Evolutionary conservation across 2,329 filamentous ascomycete genomes (phyloP), one percentile per base, ranked within the genome.

Genomic region (Sporothrix dimorphospora): DNA sequence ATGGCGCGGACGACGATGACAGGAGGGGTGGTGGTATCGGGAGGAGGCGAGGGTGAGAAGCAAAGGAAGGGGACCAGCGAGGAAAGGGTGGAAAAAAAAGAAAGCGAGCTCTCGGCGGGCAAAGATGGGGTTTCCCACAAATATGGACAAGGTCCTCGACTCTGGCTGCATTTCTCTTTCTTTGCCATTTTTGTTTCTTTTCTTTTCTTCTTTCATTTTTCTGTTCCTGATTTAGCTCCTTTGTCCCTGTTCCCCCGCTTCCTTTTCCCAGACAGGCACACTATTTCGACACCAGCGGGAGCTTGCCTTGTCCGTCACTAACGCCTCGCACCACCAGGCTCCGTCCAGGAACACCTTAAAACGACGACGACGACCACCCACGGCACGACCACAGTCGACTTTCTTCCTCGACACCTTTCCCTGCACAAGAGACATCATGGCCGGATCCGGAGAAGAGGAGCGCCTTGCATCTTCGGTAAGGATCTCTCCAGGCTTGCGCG

Each of bases 401-500:
- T 57, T 65, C 42, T 38, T 40, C 49, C 27, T 24, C 16, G 3
- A 27, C 24, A 6, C 24, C 34, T 8, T 12, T 27, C n/a, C 21
- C 27, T 21, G 16, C 59, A 57, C 53, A 21, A 14, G 9, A n/a
- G 49, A 19, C 61, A 72, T 11, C 61, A 73, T 73, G 72, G 61
- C 69, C 27, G 55, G 34, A 47, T 21, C 63, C 53, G 63, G 45
- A 61, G 71, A 27, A 57, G 38, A 73, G 63, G 72, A 71, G 69
- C 72, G 69, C 72, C 68, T 73, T 59, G 21, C 69, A 38, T 69
- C 69, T 57, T 57, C 53, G 72, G 72, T 73, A 42, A 7, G 72
- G 19, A 19, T 51, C 1, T 1, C 8, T 21, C n/a, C 16, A 16
- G 0, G 6, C 30, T 59, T n/a, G 12, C 11, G 21, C 9, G 59